phyloP scores from a whole-genome alignment of 176 grass and related monocot species.

The Chloris gayana region DNA sequence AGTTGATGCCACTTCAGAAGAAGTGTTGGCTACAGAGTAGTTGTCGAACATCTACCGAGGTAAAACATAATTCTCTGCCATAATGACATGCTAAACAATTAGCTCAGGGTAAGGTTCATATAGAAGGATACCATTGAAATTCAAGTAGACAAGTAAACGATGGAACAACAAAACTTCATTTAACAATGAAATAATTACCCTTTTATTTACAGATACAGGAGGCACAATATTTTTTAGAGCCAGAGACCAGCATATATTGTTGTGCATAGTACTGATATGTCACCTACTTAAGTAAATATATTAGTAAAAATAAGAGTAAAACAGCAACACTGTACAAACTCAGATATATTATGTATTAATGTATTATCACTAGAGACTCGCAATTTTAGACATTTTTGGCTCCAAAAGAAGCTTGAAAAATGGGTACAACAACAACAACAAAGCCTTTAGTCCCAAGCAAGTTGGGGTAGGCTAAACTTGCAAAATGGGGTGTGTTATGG shows the following conservation, averaged over 20 bases:
- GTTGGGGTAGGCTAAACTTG: too few species aligned
- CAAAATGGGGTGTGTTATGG: not conserved
- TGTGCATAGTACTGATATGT: not conserved
- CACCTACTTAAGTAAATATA: too few species aligned
- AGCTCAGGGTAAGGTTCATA: not conserved
- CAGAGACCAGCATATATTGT: not conserved
- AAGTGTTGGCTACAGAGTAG: not conserved
- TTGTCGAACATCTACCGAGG: not conserved
- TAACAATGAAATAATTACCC: conserved; percentile 8
- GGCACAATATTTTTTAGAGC: not conserved
- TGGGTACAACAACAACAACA: too few species aligned
- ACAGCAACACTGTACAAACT: not conserved
- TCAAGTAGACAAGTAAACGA: not conserved
- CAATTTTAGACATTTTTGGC: too few species aligned
- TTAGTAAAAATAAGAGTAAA: too few species aligned
- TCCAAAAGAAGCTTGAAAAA: too few species aligned
- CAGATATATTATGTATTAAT: not conserved
- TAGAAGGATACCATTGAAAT: not conserved
- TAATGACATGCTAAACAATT: not conserved
- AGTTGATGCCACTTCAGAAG: not conserved
- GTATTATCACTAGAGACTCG: not conserved
- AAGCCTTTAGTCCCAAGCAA: too few species aligned
- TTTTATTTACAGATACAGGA: conserved; percentile 27
- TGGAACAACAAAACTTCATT: not conserved
- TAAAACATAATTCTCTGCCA: not conserved